A percentile compares a stretch with the other conserved stretches of the same genome.
Conservation (phyloP, 2,329 filamentous ascomycete genomes). For the Ilyonectria destructans region DNA sequence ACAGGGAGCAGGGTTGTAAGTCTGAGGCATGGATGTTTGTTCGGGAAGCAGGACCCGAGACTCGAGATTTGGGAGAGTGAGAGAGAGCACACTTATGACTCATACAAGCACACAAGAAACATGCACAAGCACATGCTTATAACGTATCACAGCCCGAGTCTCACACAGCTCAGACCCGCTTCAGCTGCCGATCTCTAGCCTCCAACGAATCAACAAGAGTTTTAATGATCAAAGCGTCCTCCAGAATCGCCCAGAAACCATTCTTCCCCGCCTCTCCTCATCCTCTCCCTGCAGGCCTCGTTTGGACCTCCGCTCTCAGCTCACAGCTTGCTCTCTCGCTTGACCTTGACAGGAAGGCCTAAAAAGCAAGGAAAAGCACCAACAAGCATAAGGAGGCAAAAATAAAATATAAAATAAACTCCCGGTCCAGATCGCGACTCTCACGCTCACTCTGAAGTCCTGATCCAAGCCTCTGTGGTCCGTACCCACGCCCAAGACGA, state of each 20-base stretch:
- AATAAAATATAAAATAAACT: conserved; percentile 6
- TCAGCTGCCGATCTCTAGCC: neutral
- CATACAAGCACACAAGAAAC: neutral
- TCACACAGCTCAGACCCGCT: neutral
- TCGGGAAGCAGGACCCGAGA: conserved; percentile 26
- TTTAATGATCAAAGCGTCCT: conserved; percentile 17
- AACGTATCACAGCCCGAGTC: neutral
- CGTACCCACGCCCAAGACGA: conserved; percentile 27
- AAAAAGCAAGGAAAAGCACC: conserved; percentile 5
- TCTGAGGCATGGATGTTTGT: neutral
- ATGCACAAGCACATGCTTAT: neutral
- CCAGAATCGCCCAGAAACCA: conserved; percentile 28
- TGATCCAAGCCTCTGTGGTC: conserved; percentile 25
- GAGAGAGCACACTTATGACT: too few species aligned
- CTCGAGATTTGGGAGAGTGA: conserved; percentile 14
- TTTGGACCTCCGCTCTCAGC: conserved; percentile 35
- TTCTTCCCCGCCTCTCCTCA: conserved; percentile 40
- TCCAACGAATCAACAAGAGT: neutral
- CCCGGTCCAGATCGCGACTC: conserved; percentile 1
- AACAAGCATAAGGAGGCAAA: too few species aligned
- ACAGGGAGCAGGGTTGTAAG: conserved; percentile 5
- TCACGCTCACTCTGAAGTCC: conserved; percentile 13
- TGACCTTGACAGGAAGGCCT: conserved; percentile 34
- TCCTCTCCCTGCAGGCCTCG: neutral
- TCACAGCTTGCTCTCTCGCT: conserved; percentile 23